Evolutionary conservation across 1,139 yeast species (phyloP).

Genomic region (Pichia sp.): DNA sequence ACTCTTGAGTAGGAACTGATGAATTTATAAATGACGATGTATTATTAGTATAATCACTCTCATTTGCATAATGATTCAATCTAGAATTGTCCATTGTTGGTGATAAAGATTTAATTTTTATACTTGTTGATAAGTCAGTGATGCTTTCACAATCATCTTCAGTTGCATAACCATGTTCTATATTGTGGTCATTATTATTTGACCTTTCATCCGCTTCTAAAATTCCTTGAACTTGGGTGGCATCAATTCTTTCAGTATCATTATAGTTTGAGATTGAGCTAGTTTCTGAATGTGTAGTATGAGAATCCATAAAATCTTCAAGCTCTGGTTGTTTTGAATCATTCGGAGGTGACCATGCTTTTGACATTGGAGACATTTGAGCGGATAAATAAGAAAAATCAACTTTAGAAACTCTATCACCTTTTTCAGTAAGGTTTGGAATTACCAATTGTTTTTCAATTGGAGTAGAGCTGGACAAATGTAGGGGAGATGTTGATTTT

Average conservation of each 20-base stretch:
- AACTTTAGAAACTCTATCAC: slow-evolving; percentile 13
- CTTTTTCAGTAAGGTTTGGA: background rate
- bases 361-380: slow-evolving; percentile 26
- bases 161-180: background rate
- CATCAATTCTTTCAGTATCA: background rate
- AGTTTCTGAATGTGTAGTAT: slow-evolving; percentile 1
- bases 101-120: no score
- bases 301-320: slow-evolving; percentile 8
- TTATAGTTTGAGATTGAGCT: slow-evolving; percentile 10
- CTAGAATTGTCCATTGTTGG: background rate
- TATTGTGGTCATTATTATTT: background rate
- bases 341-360: slow-evolving; percentile 22
- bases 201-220: slow-evolving; percentile 1
- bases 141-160: background rate
- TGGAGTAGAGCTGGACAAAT: background rate
- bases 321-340: slow-evolving; percentile 9
- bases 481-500: background rate
- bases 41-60: slow-evolving; percentile 5
- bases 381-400: slow-evolving; percentile 25
- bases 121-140: background rate
- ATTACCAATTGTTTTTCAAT: background rate
- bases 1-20: slow-evolving; percentile 13
- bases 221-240: slow-evolving; percentile 5
- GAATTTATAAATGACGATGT: slow-evolving; percentile 10
- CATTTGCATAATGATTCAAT: background rate